phyloP scores from a whole-genome alignment of 345 rosid species.

The Ceriops zippeliana region DNA sequence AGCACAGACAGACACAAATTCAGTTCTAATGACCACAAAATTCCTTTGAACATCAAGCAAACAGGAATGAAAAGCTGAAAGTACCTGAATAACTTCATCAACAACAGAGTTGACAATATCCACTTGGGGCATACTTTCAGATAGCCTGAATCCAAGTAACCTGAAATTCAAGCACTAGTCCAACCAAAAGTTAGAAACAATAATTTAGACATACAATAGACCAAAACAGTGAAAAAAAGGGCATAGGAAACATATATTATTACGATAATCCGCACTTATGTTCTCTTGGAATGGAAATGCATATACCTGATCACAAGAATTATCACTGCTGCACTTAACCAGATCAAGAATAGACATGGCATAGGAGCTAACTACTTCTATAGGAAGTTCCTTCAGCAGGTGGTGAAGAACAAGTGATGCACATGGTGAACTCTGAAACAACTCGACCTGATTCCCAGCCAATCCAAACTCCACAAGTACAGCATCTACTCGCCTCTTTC shows the following conservation, averaged over 20 bases:
- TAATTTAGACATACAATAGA: not conserved
- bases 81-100: slow-evolving; percentile 65
- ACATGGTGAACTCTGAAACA: slow-evolving; percentile 38
- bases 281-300: not conserved
- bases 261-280: not conserved
- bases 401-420: slow-evolving; percentile 74
- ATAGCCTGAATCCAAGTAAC: slow-evolving; percentile 75
- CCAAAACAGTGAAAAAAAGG: not conserved
- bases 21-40: not conserved
- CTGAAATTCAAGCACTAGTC: slow-evolving; percentile 74
- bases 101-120: slow-evolving; percentile 38
- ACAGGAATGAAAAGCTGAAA: slow-evolving; percentile 14
- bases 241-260: slow-evolving; percentile 5
- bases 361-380: slow-evolving; percentile 51
- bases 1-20: too few species aligned
- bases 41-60: slow-evolving; percentile 8
- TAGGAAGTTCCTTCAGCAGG: slow-evolving; percentile 75
- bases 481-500: slow-evolving; percentile 43
- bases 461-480: slow-evolving; percentile 64
- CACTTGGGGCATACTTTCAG: slow-evolving; percentile 44
- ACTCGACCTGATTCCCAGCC: slow-evolving; percentile 43
- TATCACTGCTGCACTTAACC: slow-evolving; percentile 66
- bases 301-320: slow-evolving; percentile 65
- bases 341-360: slow-evolving; percentile 59
- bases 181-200: slow-evolving; percentile 6